phyloP scores from a whole-genome alignment of 2,329 filamentous ascomycete genomes.

The Trichoderma guizhouense region DNA sequence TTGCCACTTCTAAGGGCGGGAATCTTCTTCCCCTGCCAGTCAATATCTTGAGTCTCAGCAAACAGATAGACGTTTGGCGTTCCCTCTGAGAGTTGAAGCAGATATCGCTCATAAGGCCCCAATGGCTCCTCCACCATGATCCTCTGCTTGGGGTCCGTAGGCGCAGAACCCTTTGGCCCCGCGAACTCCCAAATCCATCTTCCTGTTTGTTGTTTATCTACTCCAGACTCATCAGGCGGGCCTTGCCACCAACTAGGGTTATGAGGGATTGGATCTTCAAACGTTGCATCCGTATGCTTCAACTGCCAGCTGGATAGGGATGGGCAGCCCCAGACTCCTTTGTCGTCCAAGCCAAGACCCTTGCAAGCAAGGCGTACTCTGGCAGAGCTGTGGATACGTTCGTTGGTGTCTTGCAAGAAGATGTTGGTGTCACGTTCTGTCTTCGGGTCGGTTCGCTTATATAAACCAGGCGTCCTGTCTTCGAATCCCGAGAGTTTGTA shows the following conservation, averaged over 20 bases:
- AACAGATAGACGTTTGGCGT: slow-evolving; percentile 43
- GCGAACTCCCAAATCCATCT: slow-evolving; percentile 56
- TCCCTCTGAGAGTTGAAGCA: slow-evolving; percentile 45
- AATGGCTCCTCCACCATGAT: slow-evolving; percentile 52
- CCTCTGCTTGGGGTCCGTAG: slow-evolving; percentile 36
- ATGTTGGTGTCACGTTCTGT: slow-evolving; percentile 34
- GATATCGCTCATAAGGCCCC: slow-evolving; percentile 50
- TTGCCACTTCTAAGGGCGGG: neutral
- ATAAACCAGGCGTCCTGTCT: slow-evolving; percentile 46
- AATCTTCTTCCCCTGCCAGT: slow-evolving; percentile 15
- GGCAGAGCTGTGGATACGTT: slow-evolving; percentile 53
- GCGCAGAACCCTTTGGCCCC: slow-evolving; percentile 42
- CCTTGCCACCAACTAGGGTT: slow-evolving; percentile 33
- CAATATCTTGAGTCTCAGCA: slow-evolving; percentile 28
- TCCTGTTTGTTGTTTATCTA: slow-evolving; percentile 26
- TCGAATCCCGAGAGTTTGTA: slow-evolving; percentile 45
- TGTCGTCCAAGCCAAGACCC: slow-evolving; percentile 50
- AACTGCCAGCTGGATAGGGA: slow-evolving; percentile 46
- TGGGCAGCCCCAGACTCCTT: slow-evolving; percentile 43
- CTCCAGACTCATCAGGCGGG: slow-evolving; percentile 24
- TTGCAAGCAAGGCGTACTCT: slow-evolving; percentile 50
- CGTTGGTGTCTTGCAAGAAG: slow-evolving; percentile 51
- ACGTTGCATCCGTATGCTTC: slow-evolving; percentile 32
- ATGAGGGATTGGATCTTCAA: slow-evolving; percentile 35
- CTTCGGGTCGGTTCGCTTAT: slow-evolving; percentile 43